Evolutionary conservation across 257 asterid genomes (phyloP).

Genomic region (Eucommia ulmoides): DNA sequence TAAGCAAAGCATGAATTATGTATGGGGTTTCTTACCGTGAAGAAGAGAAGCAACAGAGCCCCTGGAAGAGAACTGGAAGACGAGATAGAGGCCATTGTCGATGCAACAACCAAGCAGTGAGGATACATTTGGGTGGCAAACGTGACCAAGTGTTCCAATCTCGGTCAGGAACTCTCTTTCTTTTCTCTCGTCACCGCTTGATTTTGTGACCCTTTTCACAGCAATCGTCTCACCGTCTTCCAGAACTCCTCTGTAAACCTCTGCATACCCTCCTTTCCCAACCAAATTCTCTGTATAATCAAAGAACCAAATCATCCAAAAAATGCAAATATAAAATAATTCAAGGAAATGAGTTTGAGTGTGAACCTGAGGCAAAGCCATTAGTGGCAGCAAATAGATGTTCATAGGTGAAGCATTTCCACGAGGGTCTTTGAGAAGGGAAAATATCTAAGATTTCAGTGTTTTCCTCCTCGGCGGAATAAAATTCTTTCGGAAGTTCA

Average conservation of each 20-base stretch:
- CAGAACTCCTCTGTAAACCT: constrained; percentile 77
- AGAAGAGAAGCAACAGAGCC: constrained; percentile 89
- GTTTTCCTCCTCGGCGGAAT: constrained; percentile 10
- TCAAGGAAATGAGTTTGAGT: constrained; percentile 1
- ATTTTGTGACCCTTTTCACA: constrained; percentile 58
- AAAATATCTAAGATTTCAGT: constrained; percentile 6
- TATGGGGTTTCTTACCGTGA: constrained; percentile 34
- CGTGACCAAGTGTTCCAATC: constrained; percentile 86
- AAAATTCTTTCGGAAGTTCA: constrained; percentile 21
- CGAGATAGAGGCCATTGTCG: constrained; percentile 77
- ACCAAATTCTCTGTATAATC: constrained; percentile 58
- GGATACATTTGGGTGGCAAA: constrained; percentile 69
- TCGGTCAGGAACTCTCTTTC: constrained; percentile 82
- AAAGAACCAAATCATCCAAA: not conserved
- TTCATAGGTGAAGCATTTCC: constrained; percentile 79
- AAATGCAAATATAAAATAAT: not conserved
- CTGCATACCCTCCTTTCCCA: constrained; percentile 95
- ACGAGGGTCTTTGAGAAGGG: constrained; percentile 42
- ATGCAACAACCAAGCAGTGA: constrained; percentile 76
- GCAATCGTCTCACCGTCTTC: constrained; percentile 80
- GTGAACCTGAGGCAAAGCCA: constrained; percentile 56
- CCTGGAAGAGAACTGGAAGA: constrained; percentile 83
- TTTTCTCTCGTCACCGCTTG: constrained; percentile 66
- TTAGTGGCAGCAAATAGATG: constrained; percentile 71
- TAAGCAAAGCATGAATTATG: not conserved